Conservation (phyloP, 805 yeast species). For the Monosporozyma unispora region DNA sequence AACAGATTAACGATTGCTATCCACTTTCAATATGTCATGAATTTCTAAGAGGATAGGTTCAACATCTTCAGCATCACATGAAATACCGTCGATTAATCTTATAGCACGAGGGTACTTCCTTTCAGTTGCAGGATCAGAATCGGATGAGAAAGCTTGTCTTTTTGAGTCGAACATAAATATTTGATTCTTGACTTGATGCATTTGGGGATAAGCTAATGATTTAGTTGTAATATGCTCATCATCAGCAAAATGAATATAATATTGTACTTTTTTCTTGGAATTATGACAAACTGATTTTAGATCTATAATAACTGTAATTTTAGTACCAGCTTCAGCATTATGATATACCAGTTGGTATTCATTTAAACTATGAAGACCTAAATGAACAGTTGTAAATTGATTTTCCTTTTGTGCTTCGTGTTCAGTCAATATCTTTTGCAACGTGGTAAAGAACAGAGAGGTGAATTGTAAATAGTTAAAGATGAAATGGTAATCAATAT, state of each 20-base stretch:
- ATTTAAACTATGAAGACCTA: constrained; percentile 24
- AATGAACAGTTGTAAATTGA: constrained; percentile 14
- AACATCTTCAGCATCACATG: constrained; percentile 26
- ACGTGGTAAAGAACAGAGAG: constrained; percentile 20
- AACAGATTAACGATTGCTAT: constrained; percentile 2
- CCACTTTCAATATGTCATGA: constrained; percentile 14
- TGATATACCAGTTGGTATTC: constrained; percentile 26
- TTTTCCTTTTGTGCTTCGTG: constrained; percentile 1
- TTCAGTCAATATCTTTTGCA: constrained; percentile 13
- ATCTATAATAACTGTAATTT: constrained; percentile 23
- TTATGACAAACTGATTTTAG: constrained; percentile 24
- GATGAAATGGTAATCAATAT: constrained; percentile 26
- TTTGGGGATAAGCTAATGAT: constrained; percentile 21
- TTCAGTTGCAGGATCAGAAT: not conserved
- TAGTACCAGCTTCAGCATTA: constrained; percentile 20
- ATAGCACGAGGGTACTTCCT: constrained; percentile 14
- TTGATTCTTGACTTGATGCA: constrained; percentile 25
- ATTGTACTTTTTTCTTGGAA: constrained; percentile 18
- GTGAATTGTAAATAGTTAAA: constrained; percentile 31
- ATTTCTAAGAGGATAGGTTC: constrained; percentile 22
- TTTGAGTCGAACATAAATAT: constrained; percentile 20
- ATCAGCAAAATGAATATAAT: constrained; percentile 24
- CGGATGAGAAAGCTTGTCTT: not conserved
- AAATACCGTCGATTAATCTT: constrained; percentile 23
- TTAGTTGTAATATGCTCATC: constrained; percentile 25